Evolutionary conservation across 805 yeast species (phyloP), one percentile per base, ranked within the genome.

Genomic region (Metschnikowia drakensbergensis): DNA sequence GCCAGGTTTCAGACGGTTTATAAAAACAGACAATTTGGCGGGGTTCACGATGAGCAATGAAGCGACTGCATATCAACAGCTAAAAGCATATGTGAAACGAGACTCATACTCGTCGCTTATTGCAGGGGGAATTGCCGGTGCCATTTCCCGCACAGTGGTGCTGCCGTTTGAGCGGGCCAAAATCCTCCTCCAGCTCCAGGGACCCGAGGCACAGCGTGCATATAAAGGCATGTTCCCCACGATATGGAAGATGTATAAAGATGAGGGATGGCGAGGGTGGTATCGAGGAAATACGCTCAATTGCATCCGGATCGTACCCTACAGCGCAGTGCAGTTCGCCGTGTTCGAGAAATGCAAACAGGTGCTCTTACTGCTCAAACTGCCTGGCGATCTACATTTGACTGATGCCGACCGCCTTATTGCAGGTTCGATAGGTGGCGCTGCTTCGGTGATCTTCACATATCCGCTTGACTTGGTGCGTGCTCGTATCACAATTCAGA

Each of bases 131-230:
- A 58, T 82, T 6, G 92, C 77, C 3, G 95, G 95, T 13, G 89
- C 89, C 0, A 72, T 85, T 0, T 87, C 96, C 1, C 74, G 98
- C 47, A 92, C 98, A 0, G 88, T 86, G 1, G 97, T 91, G 5
- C 88, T 97, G 9, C 99, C 99, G 1, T 83, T 92, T 67, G 99
- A 92, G 65, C 74, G 99, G 57, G 95, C 94, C 57, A 92, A 92
- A 67, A 94, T 94, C 53, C 67, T 92, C 26, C 81, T 90, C 58
- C 99, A 92, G 67, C 82, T 94, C 32, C 97, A 92, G 66, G 94
- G 87, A 8, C 74, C 74, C 11, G 76, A 72, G 27, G 72, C 79
- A 1, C 77, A 68, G 37, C 75, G 62, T 50, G 76, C 66, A 50
- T 77, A 80, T 43, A 68, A 74, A n/a, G 97, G 97, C 1, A 79